These are phyloP conservation scores for Candida pseudoglaebosa DNA, from an alignment of 805 yeast species.

Conservation along the genomic window DNA sequence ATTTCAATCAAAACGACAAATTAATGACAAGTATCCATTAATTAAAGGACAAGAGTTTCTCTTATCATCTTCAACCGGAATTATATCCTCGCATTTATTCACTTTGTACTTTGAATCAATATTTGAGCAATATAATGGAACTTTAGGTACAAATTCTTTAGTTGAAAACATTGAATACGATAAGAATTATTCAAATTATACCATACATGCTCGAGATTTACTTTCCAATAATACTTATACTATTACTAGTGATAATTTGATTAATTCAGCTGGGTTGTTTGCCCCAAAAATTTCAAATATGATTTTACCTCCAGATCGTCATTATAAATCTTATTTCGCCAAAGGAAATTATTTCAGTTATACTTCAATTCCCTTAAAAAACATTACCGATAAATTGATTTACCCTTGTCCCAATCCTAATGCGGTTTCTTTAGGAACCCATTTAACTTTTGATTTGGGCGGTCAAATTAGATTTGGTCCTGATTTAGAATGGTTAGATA, in stretches of 20 bases:
- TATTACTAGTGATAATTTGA: slow-evolving; percentile 52
- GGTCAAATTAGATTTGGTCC: slow-evolving; percentile 86
- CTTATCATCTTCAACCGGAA: slow-evolving; percentile 80
- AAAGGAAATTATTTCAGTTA: slow-evolving; percentile 80
- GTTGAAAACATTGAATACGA: slow-evolving; percentile 41
- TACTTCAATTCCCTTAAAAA: slow-evolving; percentile 40
- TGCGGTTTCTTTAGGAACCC: slow-evolving; percentile 81
- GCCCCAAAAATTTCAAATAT: slow-evolving; percentile 72
- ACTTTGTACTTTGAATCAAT: slow-evolving; percentile 54
- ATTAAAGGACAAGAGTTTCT: slow-evolving; percentile 56
- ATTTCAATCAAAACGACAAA: slow-evolving; percentile 45
- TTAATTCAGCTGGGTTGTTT: slow-evolving; percentile 77
- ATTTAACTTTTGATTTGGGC: slow-evolving; percentile 76
- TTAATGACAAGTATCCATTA: slow-evolving; percentile 57
- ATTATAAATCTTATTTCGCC: slow-evolving; percentile 61
- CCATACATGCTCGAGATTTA: slow-evolving; percentile 22
- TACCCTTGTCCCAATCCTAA: slow-evolving; percentile 76
- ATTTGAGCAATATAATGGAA: slow-evolving; percentile 59
- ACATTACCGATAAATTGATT: slow-evolving; percentile 35
- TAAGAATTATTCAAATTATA: slow-evolving; percentile 17
- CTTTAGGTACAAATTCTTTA: slow-evolving; percentile 57
- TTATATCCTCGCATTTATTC: slow-evolving; percentile 74
- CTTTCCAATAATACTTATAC: slow-evolving; percentile 29
- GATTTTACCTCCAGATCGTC: slow-evolving; percentile 60
- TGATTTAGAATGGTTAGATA: slow-evolving; percentile 75